Base-by-base conservation (phyloP, 2,329 filamentous ascomycete genomes). In the Periconia sp. region DNA sequence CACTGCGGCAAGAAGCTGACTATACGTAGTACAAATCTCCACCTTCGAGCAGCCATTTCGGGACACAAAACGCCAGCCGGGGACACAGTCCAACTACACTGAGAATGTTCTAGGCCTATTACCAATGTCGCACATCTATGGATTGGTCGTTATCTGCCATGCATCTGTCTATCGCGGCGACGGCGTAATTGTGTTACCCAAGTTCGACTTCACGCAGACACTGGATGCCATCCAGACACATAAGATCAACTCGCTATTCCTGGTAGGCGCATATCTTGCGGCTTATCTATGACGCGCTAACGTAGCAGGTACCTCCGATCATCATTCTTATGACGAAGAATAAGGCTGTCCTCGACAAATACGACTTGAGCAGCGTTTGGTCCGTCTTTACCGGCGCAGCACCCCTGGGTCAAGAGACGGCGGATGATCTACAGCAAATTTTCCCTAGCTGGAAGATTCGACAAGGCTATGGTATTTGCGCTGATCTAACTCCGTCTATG, bases 81-180 rank as follows among this genome's bases (percentile, higher is more conserved):
- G 49, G 31, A 68, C 65, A 17, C 71, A 74, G 25, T 66, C 68
- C 3, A 59, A 70, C 44, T 72, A 78, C 52, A 78, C 70, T 0
- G 81, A 84, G 37, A 74, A 79, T 15, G 72, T 68, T 2, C 78
- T 92, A 0, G 88, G 87, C 4, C 74, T 92, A n/a, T 74, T 92
- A 0, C 88, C 88, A 1, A 83, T 90, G 61, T 91, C 86, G 53
- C 89, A 95, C 59, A 94, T 94, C 51, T 95, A 92, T 66, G 83
- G 83, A 4, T 73, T 94, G 24, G 82, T 90, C 4, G 82, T 90
- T 12, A 82, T 90, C 46, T 83, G 82, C 29, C 84, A 89, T 64
- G 70, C 76, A 1, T 78, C 78, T 18, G 74, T 83, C 2, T 92
- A 84, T 62, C 80, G 86, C 28, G 89, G 89, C 8, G 89, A 94